phyloP scores from a whole-genome alignment of 2,329 filamentous ascomycete genomes.

The Leptographium wingfieldii region DNA sequence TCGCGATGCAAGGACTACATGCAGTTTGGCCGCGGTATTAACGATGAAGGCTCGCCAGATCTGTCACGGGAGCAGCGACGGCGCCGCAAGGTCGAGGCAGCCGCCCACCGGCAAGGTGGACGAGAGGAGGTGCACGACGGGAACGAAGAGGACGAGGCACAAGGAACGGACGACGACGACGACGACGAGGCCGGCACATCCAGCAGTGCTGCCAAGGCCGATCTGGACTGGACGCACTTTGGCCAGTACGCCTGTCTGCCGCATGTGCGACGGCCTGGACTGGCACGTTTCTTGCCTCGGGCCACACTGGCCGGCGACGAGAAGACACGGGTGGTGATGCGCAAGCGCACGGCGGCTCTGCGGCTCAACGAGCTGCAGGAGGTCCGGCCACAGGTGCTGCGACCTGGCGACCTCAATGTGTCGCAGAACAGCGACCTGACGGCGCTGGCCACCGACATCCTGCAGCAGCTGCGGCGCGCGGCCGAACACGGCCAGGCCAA shows the following conservation, averaged over 20 bases:
- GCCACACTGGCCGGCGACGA: slow-evolving; percentile 67
- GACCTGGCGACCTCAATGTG: slow-evolving; percentile 59
- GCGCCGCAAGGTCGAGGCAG: slow-evolving; percentile 30
- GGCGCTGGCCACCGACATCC: slow-evolving; percentile 58
- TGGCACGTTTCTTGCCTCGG: slow-evolving; percentile 66
- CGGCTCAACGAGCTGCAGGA: slow-evolving; percentile 55
- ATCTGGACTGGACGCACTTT: slow-evolving; percentile 75
- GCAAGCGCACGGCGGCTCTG: slow-evolving; percentile 59
- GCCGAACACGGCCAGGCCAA: slow-evolving; percentile 33
- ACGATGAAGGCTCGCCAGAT: slow-evolving; percentile 36
- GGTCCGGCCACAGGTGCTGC: slow-evolving; percentile 66
- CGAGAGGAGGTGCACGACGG: slow-evolving; percentile 34
- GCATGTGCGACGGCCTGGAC: slow-evolving; percentile 57
- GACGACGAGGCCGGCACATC: slow-evolving; percentile 43
- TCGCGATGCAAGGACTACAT: slow-evolving; percentile 84
- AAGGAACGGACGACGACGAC: slow-evolving; percentile 37
- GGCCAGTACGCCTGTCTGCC: slow-evolving; percentile 67
- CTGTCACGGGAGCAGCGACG: slow-evolving; percentile 37
- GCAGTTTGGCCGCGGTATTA: slow-evolving; percentile 49
- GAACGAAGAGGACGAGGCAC: slow-evolving; percentile 33
- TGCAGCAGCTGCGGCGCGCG: slow-evolving; percentile 41
- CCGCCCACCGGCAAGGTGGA: slow-evolving; percentile 19
- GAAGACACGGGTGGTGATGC: slow-evolving; percentile 51
- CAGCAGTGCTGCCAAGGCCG: slow-evolving; percentile 60
- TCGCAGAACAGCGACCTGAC: slow-evolving; percentile 72